phyloP scores from a whole-genome alignment of 108 stramenopile species.

The Epithemia pelagica region DNA sequence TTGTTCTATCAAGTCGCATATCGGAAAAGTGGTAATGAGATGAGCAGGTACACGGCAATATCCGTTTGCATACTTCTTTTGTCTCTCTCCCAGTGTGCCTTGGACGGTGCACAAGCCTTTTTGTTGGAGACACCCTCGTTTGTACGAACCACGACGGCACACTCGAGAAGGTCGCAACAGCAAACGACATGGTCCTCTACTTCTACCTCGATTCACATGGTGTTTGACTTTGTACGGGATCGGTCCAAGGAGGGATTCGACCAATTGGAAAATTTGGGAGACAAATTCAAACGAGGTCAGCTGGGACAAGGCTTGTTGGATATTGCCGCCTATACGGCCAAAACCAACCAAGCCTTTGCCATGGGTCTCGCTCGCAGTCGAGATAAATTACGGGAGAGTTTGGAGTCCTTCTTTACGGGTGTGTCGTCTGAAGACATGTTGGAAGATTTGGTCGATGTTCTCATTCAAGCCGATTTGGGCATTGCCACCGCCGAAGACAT shows the following conservation, averaged over 20 bases:
- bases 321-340: slow-evolving; percentile 41
- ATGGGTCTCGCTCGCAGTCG: slow-evolving; percentile 69
- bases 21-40: too few relatives aligned
- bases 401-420: slow-evolving; percentile 53
- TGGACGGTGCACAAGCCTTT: too few relatives aligned
- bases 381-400: slow-evolving; percentile 53
- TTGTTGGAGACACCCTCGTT: too few relatives aligned
- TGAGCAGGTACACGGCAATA: too few relatives aligned
- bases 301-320: slow-evolving; percentile 40
- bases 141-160: too few relatives aligned
- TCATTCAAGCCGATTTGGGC: slow-evolving; percentile 79
- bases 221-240: slow-evolving; percentile 82
- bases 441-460: slow-evolving; percentile 64
- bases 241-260: slow-evolving; percentile 53
- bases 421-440: slow-evolving; percentile 36
- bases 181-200: background rate
- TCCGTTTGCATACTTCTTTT: too few relatives aligned
- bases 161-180: too few relatives aligned
- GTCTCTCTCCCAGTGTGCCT: too few relatives aligned
- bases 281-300: slow-evolving; percentile 34
- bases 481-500: slow-evolving; percentile 71
- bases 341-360: slow-evolving; percentile 58
- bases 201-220: slow-evolving; percentile 15
- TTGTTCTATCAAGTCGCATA: too few relatives aligned
- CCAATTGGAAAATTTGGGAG: slow-evolving; percentile 41